phyloP scores from a whole-genome alignment of 2,329 filamentous ascomycete genomes.

The Aspergillus sp. region DNA sequence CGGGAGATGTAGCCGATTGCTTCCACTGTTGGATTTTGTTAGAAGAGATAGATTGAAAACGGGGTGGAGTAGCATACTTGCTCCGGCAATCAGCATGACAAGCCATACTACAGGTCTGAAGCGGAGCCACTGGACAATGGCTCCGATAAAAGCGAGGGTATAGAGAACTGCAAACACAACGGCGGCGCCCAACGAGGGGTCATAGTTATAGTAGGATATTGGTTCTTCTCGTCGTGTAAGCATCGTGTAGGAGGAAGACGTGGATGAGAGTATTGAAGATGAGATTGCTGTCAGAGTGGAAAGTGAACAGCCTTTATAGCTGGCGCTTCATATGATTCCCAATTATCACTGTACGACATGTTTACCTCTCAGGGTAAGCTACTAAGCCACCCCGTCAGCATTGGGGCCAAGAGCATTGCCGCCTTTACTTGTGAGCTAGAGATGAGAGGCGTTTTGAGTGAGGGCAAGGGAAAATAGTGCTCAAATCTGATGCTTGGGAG shows the following conservation, averaged over 20 bases:
- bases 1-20: slow-evolving; percentile 38
- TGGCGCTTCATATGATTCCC: too few relatives aligned
- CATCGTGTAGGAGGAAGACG: background rate
- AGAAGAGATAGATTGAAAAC: background rate
- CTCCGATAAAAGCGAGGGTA: slow-evolving; percentile 23
- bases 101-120: slow-evolving; percentile 34
- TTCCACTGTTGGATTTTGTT: slow-evolving; percentile 32
- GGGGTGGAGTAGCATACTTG: slow-evolving; percentile 23
- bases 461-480: too few relatives aligned
- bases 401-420: too few relatives aligned
- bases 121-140: slow-evolving; percentile 32
- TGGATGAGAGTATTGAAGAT: too few relatives aligned
- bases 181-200: slow-evolving; percentile 30
- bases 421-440: too few relatives aligned
- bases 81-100: slow-evolving; percentile 32
- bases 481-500: too few relatives aligned
- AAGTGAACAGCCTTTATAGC: too few relatives aligned
- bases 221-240: background rate
- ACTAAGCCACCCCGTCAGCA: too few relatives aligned
- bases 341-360: too few relatives aligned
- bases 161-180: slow-evolving; percentile 30
- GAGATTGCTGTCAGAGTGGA: too few relatives aligned
- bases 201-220: slow-evolving; percentile 24
- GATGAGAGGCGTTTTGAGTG: too few relatives aligned
- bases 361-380: too few relatives aligned